Conservation (phyloP, 129 eudicot genomes). For the Scalesia atractyloides region DNA sequence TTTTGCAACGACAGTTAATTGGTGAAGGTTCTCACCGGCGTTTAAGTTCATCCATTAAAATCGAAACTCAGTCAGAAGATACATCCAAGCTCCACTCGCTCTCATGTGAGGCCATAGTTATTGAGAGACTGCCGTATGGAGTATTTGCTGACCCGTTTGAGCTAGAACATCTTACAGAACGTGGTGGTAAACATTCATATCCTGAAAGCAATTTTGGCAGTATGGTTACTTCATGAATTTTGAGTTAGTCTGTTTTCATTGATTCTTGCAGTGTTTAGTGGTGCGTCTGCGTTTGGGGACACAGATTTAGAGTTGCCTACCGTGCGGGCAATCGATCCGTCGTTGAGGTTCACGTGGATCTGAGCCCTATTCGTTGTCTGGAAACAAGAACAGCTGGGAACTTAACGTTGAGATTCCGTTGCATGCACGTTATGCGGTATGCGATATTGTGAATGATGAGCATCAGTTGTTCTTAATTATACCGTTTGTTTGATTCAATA, state of each 20-base stretch:
- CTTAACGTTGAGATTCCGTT: slow-evolving; percentile 60
- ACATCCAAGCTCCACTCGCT: slow-evolving; percentile 43
- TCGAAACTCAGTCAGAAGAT: slow-evolving; percentile 39
- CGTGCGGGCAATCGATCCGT: slow-evolving; percentile 61
- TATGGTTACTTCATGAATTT: slow-evolving; percentile 5
- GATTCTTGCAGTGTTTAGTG: slow-evolving; percentile 56
- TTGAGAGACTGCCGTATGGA: slow-evolving; percentile 83
- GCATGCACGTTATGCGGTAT: slow-evolving; percentile 84
- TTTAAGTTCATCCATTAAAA: slow-evolving; percentile 51
- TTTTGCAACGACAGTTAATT: slow-evolving; percentile 40
- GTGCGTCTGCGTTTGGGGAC: slow-evolving; percentile 85
- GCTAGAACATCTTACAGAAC: slow-evolving; percentile 69
- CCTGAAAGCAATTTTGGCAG: slow-evolving; percentile 17
- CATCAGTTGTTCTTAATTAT: slow-evolving; percentile 17
- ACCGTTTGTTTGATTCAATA: neutral
- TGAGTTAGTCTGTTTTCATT: neutral
- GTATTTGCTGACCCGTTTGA: slow-evolving; percentile 95
- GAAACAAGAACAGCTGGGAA: slow-evolving; percentile 41
- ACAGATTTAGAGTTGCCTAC: slow-evolving; percentile 84
- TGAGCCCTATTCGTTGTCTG: slow-evolving; percentile 32
- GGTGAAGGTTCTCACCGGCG: slow-evolving; percentile 93
- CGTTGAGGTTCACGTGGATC: slow-evolving; percentile 74
- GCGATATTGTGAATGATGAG: slow-evolving; percentile 25
- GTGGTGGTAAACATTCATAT: slow-evolving; percentile 54
- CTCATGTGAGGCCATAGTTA: slow-evolving; percentile 55